A percentile compares a stretch with the other conserved stretches of the same genome.
These are phyloP conservation scores for Colletotrichum somersetense DNA, from an alignment of 2,329 filamentous ascomycete species.

Conservation along the genomic window DNA sequence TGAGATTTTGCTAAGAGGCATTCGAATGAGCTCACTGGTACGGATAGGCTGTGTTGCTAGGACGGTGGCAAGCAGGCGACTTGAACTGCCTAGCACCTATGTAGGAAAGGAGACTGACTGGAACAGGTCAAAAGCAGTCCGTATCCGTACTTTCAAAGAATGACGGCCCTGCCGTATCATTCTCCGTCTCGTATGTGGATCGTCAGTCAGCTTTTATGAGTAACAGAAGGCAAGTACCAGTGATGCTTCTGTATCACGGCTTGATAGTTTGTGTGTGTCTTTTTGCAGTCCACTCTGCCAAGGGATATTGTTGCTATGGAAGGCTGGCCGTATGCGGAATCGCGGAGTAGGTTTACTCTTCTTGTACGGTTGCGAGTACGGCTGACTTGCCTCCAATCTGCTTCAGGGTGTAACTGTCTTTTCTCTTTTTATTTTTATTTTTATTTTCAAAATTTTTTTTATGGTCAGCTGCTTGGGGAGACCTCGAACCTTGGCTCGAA, in stretches of 20 bases:
- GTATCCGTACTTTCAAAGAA: background rate
- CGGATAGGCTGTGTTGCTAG: background rate
- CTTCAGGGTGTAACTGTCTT: no score
- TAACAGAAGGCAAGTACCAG: background rate
- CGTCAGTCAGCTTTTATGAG: background rate
- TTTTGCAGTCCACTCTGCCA: no score
- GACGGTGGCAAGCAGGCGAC: background rate
- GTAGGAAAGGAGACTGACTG: no score
- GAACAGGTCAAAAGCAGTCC: no score
- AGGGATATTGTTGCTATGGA: background rate
- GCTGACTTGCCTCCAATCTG: no score
- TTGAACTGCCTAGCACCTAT: background rate
- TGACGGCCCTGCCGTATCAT: background rate
- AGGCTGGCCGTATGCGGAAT: background rate
- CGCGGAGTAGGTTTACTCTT: background rate
- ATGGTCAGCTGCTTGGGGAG: no score
- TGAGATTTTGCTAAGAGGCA: background rate
- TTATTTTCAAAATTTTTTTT: no score
- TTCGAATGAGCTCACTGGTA: slow-evolving; percentile 20
- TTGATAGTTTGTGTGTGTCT: background rate
- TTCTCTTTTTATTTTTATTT: no score
- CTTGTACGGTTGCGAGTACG: no score
- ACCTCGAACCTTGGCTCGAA: slow-evolving; percentile 1
- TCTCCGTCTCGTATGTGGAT: background rate
- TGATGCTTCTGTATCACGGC: background rate